Base-by-base conservation (phyloP, 202 grass and related monocot species). In the Hordeum pubiflorum region DNA sequence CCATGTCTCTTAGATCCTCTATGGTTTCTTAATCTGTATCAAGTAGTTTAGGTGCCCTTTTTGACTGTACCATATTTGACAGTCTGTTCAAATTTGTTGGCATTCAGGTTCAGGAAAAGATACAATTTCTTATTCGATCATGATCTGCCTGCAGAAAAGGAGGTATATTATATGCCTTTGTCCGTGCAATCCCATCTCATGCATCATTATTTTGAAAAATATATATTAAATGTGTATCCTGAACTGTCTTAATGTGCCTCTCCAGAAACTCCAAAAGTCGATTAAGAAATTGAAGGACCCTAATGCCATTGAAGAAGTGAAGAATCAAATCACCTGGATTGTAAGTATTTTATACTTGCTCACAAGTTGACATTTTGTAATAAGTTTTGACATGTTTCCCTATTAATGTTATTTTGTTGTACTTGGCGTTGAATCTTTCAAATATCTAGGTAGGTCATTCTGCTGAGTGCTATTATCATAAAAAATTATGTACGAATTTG, bases 41-140 rank as follows among this genome's bases (percentile, higher is more conserved):
- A 26, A 57, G 10, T 67, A 40, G 4, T 60, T 80, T 37, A n/a
- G 52, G 6, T 56, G 18, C 39, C 2, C 2, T 57, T 70, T 63
- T 81, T 26, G n/a, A 20, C 26, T n/a, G 56, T 58, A 73, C 9
- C 55, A 17, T 54, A 5, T 67, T 80, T 26, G 66, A 76, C 60
- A 71, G 9, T 7, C 63, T 27, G 40, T 61, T 55, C 10, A 68
- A 58, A 67, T 58, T 75, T 29, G 9, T 75, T 74, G 66, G 11
- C 9, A 69, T 69, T 56, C 80, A 95, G 95, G 37, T 98, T 98
- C 67, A 93, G 88, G 82, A 98, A 95, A 89, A 89, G 90, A 88
- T 98, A 93, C 38, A 81, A 86, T 88, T 98, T 98, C 72, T 77
- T 95, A 56, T 95, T 89, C 84, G 95, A 98, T 22, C 69, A 87